A percentile compares a stretch with the other conserved stretches of the same genome.
These are phyloP conservation scores for Candida sanyaensis DNA, from an alignment of 1,139 yeast genomes.

Conservation along the genomic window DNA sequence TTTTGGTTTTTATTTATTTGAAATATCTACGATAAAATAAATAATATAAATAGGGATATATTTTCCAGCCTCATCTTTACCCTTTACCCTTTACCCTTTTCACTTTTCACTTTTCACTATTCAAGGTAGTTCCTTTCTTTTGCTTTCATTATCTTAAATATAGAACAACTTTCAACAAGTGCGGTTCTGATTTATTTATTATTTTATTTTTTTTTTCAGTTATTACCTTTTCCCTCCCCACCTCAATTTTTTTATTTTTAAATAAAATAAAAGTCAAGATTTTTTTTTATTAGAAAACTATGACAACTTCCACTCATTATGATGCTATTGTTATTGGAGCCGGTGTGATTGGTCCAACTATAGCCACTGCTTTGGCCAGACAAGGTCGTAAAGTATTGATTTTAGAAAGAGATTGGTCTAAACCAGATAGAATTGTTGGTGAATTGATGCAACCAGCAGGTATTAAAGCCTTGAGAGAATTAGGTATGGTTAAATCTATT, in stretches of 20 bases:
- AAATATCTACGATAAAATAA: too few relatives aligned
- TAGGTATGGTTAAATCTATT: slow-evolving; percentile 80
- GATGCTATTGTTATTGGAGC: slow-evolving; percentile 86
- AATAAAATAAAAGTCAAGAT: too few relatives aligned
- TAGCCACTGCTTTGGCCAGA: slow-evolving; percentile 87
- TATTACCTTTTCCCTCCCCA: neutral
- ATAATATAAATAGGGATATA: too few relatives aligned
- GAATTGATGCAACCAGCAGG: slow-evolving; percentile 98
- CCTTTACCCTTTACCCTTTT: too few relatives aligned
- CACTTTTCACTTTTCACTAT: too few relatives aligned
- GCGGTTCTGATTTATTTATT: slow-evolving; percentile 21
- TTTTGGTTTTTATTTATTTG: too few relatives aligned
- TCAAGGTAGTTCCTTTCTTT: too few relatives aligned
- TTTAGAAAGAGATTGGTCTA: slow-evolving; percentile 84
- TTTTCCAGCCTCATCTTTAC: too few relatives aligned
- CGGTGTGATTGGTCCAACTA: slow-evolving; percentile 93
- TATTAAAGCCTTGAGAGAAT: slow-evolving; percentile 70
- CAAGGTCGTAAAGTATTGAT: slow-evolving; percentile 81
- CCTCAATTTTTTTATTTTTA: too few relatives aligned
- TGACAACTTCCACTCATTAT: slow-evolving; percentile 21
- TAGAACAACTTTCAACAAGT: too few relatives aligned
- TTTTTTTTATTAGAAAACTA: neutral
- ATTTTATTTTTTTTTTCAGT: neutral
- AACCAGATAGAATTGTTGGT: slow-evolving; percentile 96
- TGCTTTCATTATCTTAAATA: too few relatives aligned